These are phyloP conservation scores for Boletus sp. DNA, from an alignment of 768 basidiomycete species.

Conservation along the genomic window DNA sequence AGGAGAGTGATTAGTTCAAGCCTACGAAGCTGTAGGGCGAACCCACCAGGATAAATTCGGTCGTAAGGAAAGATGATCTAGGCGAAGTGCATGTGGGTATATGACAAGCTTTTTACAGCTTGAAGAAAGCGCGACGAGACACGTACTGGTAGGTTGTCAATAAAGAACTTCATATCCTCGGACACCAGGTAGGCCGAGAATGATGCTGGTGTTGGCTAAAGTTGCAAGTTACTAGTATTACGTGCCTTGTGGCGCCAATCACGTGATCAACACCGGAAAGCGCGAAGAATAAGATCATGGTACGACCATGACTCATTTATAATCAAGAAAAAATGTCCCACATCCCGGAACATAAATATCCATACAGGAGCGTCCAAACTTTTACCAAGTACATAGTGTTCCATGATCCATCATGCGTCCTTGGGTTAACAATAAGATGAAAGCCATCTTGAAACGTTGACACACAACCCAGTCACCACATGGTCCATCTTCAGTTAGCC, in stretches of 20 bases:
- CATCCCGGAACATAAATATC: background rate
- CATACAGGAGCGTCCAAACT: background rate
- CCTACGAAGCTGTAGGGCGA: background rate
- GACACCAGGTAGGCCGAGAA: background rate
- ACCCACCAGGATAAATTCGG: slow-evolving; percentile 90
- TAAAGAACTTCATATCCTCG: slow-evolving; percentile 70
- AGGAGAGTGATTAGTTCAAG: slow-evolving; percentile 10
- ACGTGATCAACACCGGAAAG: slow-evolving; percentile 12
- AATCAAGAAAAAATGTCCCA: background rate
- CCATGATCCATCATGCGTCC: background rate
- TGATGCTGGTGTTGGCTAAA: too few relatives aligned
- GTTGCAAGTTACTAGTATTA: too few relatives aligned
- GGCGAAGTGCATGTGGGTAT: background rate
- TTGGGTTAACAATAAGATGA: background rate
- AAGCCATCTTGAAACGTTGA: background rate
- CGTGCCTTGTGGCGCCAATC: background rate
- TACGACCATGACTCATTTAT: background rate
- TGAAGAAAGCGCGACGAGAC: slow-evolving; percentile 13
- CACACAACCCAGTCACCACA: background rate
- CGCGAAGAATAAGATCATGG: background rate
- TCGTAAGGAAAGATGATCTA: slow-evolving; percentile 92
- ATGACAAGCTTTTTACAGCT: background rate
- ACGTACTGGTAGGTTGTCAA: slow-evolving; percentile 75
- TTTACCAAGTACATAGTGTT: background rate
- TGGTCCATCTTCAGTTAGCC: slow-evolving; percentile 17